Conservation (phyloP, 768 basidiomycete species). For the Rhodotorula taiwanensis region DNA sequence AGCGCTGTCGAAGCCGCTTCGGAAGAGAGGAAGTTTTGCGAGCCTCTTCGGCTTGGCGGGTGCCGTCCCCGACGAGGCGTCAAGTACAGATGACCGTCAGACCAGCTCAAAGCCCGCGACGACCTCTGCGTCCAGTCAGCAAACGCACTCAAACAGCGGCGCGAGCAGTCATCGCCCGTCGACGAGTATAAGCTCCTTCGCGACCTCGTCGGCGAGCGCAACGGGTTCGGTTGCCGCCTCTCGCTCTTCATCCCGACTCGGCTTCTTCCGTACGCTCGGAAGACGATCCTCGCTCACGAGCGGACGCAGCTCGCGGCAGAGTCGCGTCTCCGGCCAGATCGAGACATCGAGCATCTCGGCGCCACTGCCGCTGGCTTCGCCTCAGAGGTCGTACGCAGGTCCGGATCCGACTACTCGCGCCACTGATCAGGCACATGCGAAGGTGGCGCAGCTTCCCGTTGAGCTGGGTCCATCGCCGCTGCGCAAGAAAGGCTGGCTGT, state of each 20-base stretch:
- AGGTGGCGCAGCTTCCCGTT: no score
- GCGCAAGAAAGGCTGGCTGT: conserved; percentile 6
- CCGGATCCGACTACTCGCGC: neutral
- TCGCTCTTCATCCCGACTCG: conserved; percentile 14
- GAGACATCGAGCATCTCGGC: neutral
- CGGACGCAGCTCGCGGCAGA: neutral
- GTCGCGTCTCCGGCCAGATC: neutral
- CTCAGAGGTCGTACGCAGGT: neutral
- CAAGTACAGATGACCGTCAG: no score
- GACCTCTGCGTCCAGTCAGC: neutral
- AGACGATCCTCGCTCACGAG: conserved; percentile 5
- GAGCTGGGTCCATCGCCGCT: no score
- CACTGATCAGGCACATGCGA: neutral
- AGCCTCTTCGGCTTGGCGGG: conserved; percentile 19
- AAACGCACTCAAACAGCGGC: neutral
- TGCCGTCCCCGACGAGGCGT: no score
- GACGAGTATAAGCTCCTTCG: conserved; percentile 16
- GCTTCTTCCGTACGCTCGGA: conserved; percentile 15
- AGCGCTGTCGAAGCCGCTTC: neutral
- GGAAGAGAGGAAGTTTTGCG: conserved; percentile 16
- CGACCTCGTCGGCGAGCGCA: conserved; percentile 3
- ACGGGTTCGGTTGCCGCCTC: neutral
- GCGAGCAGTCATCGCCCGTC: conserved; percentile 11
- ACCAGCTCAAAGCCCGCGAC: neutral
- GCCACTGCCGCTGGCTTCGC: neutral